Evolutionary conservation across 1,284 basidiomycete species (phyloP), one percentile per base, ranked within the genome.

Genomic region (Ustilago vetiveriae): DNA sequence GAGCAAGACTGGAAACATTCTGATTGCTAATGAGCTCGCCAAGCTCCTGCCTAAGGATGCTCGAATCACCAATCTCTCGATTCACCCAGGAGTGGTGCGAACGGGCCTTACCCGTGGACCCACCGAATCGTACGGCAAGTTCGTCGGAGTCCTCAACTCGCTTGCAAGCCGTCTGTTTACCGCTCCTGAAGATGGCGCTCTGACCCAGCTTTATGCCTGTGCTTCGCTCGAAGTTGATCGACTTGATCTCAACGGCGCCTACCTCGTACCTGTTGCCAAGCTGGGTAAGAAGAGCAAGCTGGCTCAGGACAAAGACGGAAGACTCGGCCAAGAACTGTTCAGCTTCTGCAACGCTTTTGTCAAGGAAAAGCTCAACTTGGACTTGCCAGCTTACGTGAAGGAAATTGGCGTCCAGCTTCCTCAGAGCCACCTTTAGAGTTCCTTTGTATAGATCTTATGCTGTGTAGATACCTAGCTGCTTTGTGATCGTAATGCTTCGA

Each of bases 161-260:
- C 10, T 76, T 2, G 44, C 42, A 3, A 55, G 54, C 4, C 66
- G 67, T 9, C 49, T 72, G 24, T 30, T 76, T 23, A 74, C 73
- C 46, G 44, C 62, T 16, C 47, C 72, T 0, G 46, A 67, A 16
- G 72, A 78, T 3, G 82, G 82, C 21, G 81, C 81, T 9, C 54
- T 72, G 38, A 82, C 77, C 2, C 76, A 75, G 54, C 64, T 81
- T 3, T 82, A 79, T 51, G 80, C 79, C 3, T 74, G 74, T 9
- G 71, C 76, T 14, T 76, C 74, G 23, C 62, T 68, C 24, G 79
- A 82, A 36, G 74, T 82, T 11, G 76, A 78, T 56, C 32, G 50
- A 8, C 49, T 68, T 8, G 46, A 65, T 14, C 60, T 70, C 42
- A 76, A 73, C 36, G 81, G 66, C 0, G 53, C 60, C 17, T 81